Base-by-base conservation (phyloP, 2,329 filamentous ascomycete species). In the Neocatenulostroma microsporum region DNA sequence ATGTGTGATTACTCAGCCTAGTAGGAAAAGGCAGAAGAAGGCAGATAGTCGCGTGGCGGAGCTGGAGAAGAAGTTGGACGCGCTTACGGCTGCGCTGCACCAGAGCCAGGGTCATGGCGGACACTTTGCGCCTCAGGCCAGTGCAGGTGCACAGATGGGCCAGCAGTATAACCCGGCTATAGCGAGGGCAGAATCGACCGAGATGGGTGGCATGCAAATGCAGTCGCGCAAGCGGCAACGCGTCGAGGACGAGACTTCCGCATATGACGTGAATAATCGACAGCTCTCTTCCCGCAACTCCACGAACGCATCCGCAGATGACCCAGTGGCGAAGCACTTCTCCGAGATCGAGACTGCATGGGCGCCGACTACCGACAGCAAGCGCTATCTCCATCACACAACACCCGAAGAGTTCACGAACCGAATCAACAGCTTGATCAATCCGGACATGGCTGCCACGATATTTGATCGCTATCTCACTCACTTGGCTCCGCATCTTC, bases 51-150 rank as follows among this genome's bases (percentile, higher is more conserved):
- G 86, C 34, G 87, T 95, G 10, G 82, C 86, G 7, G 87, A 94
- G 66, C 70, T 95, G 34, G 87, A 94, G 68, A 86, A 82, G 69
- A 93, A 93, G 67, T 89, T 94, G 46, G 86, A 94, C 66, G 84
- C 82, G 7, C 60, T 94, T 56, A 94, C 84, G 6, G 84, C 85
- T 5, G 86, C 78, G 23, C 58, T 94, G 46, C 80, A 85, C 30
- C 77, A 82, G 20, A 63, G 66, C 44, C 48, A 56, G 27, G 47
- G 50, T 28, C 21, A 41, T 21, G 25, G n/a, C n/a, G n/a, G n/a
- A n/a, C n/a, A n/a, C n/a, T n/a, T 33, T 21, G 36, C 41, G 9
- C 18, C 21, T n/a, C 41, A 39, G 29, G 41, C 27, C 14, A 32
- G 36, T 5, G 39, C 24, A 23, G 24, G 27, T 36, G 37, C 50